Evolutionary conservation across 139 green algal genomes (phyloP).

Genomic region (Chlamydomonas asymmetrica): DNA sequence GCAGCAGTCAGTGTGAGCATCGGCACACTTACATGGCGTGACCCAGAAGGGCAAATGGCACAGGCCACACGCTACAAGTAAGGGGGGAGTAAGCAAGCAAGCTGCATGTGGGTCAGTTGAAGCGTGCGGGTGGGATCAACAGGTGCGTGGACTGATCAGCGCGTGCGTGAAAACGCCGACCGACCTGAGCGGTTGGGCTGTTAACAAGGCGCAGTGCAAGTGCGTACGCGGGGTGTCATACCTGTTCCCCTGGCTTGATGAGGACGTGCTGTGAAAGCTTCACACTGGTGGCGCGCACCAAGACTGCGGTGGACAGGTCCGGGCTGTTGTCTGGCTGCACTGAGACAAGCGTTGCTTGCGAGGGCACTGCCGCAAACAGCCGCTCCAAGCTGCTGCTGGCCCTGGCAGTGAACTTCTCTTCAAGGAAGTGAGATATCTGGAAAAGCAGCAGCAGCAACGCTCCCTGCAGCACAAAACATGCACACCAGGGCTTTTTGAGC

Average conservation of each 20-base stretch:
- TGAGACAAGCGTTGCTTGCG: conserved; percentile 62
- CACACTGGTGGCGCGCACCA: conserved; percentile 45
- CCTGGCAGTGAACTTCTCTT: conserved; percentile 63
- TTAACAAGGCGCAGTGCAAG: not conserved
- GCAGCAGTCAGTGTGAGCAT: too few species aligned
- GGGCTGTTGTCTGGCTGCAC: too few species aligned
- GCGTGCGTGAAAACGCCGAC: too few species aligned
- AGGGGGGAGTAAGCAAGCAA: not conserved
- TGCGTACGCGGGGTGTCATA: conserved; percentile 3
- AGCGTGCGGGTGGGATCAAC: too few species aligned
- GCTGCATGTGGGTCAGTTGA: too few species aligned
- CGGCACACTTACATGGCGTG: too few species aligned
- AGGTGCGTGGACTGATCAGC: too few species aligned
- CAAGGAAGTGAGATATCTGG: conserved; percentile 66
- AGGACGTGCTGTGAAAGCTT: conserved; percentile 62
- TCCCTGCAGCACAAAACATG: conserved; percentile 58
- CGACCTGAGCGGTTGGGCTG: too few species aligned
- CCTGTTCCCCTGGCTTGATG: conserved; percentile 75
- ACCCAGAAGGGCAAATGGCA: too few species aligned
- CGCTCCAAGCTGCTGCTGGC: conserved; percentile 63
- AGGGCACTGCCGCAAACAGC: conserved; percentile 66
- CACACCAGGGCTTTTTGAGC: too few species aligned
- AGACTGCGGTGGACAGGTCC: conserved; percentile 7
- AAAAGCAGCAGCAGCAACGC: conserved; percentile 87
- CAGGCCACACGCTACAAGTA: too few species aligned